phyloP scores from a whole-genome alignment of 2,329 filamentous ascomycete species.

The Fusarium solani-melongenae region DNA sequence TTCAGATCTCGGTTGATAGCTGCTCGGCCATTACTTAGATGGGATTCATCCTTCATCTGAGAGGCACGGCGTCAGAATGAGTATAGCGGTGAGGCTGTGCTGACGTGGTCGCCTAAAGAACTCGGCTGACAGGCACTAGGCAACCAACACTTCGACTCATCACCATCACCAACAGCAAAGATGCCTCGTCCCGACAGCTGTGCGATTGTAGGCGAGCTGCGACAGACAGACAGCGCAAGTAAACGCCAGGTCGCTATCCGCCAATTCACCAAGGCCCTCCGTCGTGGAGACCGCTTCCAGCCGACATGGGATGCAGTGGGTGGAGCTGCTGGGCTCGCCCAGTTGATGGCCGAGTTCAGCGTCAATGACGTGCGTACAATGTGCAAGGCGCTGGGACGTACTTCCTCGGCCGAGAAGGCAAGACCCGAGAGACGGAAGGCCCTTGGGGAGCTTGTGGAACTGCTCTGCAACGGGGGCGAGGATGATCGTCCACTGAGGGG shows the following conservation, averaged over 20 bases:
- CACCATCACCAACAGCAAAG: background rate
- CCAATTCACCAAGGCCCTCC: constrained; percentile 33
- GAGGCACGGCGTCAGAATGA: background rate
- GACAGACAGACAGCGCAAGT: constrained; percentile 30
- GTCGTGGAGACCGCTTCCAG: constrained; percentile 35
- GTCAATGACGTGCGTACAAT: constrained; percentile 31
- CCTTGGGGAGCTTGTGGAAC: constrained; percentile 31
- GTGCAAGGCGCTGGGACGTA: constrained; percentile 35
- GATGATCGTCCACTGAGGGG: constrained; percentile 35
- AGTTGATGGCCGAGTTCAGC: constrained; percentile 42
- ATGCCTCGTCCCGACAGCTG: constrained; percentile 15
- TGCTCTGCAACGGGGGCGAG: constrained; percentile 16
- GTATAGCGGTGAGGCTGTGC: constrained; percentile 4
- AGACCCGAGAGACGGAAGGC: constrained; percentile 36
- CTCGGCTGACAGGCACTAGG: background rate
- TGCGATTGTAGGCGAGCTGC: constrained; percentile 16
- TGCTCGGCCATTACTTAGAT: background rate
- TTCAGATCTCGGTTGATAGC: background rate
- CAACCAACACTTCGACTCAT: background rate
- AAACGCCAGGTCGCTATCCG: constrained; percentile 30
- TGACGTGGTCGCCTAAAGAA: background rate
- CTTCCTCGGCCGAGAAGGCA: constrained; percentile 30
- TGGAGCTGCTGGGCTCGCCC: constrained; percentile 34
- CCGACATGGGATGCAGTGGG: constrained; percentile 37
- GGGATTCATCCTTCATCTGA: background rate